Evolutionary conservation across 1,139 yeast species (phyloP), one percentile per base, ranked within the genome.

Genomic region (Eremothecium cymbalariae): DNA sequence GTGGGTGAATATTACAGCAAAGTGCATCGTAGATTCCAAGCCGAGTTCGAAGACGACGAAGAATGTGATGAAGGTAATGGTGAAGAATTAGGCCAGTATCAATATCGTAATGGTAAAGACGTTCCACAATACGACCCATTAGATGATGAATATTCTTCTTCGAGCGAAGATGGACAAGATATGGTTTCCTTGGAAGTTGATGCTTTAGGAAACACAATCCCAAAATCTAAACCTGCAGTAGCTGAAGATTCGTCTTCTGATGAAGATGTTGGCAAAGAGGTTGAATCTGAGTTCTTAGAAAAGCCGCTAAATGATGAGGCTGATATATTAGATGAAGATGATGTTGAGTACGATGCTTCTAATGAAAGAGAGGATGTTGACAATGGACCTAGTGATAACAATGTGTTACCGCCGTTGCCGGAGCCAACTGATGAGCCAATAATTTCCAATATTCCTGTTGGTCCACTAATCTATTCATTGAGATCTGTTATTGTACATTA

Each of bases 401-500:
- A 31, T 20, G 26, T 39, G 36, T n/a, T 42, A 28, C 17, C 36
- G 28, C 11, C 34, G 8, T 24, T 25, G 7, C 38, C 38, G 15
- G 25, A 40, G 13, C 46, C 50, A 30, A 22, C 37, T 8, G 23
- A 42, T 4, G 29, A 46, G 14, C 35, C 48, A 24, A 36, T 43
- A 26, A 44, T 47, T 4, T 51, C 55, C 2, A 50, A 51, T 11
- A 48, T 48, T 3, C 57, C 59, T 4, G 50, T 55, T 17, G 63
- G 74, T 2, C 64, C 67, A 8, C 57, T 77, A 32, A 60, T 69
- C 19, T 88, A 88, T 54, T 68, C 74, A 31, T 67, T 88, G 40
- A 82, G 81, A 50, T 85, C 95, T 1, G 93, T 83, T 1, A 82
- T 88, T 32, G 77, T 88, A 1, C 97, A 88, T 57, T 86, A 78